These are phyloP conservation scores for Paramecium primaurelia DNA, from an alignment of 73 alveolate genomes.

Conservation along the genomic window DNA sequence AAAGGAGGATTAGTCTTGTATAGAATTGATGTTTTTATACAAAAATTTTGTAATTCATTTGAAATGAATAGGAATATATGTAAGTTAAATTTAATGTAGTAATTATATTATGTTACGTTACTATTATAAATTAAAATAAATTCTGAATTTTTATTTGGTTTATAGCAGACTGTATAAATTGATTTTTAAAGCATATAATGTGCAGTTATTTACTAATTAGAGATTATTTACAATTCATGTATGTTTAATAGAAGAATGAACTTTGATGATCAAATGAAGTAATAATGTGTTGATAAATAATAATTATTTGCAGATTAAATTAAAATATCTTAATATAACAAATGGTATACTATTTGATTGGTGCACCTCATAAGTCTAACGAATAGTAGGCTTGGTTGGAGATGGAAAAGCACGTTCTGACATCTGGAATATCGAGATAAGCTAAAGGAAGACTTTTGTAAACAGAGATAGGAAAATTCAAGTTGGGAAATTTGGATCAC, in stretches of 20 bases:
- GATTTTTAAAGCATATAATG: neutral
- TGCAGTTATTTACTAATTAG: neutral
- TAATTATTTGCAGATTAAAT: neutral
- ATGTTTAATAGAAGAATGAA: neutral
- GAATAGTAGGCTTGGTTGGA: neutral
- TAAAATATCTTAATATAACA: neutral
- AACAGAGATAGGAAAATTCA: constrained; percentile 26
- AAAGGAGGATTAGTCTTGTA: too few species aligned
- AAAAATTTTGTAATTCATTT: neutral
- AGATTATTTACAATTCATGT: neutral
- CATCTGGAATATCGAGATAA: neutral
- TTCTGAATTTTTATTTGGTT: neutral
- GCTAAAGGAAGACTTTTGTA: neutral
- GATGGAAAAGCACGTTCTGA: constrained; percentile 27
- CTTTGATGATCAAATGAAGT: neutral
- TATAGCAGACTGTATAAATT: neutral
- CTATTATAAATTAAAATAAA: neutral
- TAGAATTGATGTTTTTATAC: too few species aligned
- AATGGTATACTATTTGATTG: constrained; percentile 36
- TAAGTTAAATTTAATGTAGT: neutral
- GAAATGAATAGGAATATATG: neutral
- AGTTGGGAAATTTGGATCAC: constrained; percentile 59
- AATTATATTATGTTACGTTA: neutral
- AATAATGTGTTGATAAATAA: neutral
- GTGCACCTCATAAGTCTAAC: constrained; percentile 17